Percentiles rank a stretch among this genome's conserved stretches.
These are phyloP conservation scores for Alternaria consortialis DNA, from an alignment of 2,329 filamentous ascomycete species.

Conservation along the genomic window DNA sequence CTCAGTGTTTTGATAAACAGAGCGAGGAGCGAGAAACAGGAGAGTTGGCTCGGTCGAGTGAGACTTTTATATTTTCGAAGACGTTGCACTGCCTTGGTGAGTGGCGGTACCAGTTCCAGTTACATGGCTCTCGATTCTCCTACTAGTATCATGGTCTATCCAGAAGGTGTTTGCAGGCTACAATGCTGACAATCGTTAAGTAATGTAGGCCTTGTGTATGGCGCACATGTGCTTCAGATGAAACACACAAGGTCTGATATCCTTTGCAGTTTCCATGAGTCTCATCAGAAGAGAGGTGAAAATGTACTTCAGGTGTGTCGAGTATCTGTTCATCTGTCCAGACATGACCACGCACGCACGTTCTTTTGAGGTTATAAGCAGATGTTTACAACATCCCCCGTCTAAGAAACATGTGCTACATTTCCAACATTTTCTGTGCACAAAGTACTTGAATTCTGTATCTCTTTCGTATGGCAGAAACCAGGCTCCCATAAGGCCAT, in stretches of 20 bases:
- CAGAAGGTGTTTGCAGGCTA: not conserved
- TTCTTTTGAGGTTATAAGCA: not conserved
- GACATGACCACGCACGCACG: not conserved
- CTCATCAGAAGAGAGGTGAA: not conserved
- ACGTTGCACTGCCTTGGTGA: not conserved
- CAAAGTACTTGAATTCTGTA: not conserved
- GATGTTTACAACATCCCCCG: not conserved
- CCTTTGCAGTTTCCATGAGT: not conserved
- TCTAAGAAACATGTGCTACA: not conserved
- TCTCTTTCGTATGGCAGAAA: not conserved
- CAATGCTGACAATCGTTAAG: not conserved
- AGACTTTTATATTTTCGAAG: not conserved
- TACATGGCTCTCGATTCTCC: not conserved
- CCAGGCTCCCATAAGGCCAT: not conserved
- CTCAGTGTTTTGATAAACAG: not conserved
- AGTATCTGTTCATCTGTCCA: not conserved
- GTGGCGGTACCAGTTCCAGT: not conserved
- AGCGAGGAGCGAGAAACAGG: not conserved
- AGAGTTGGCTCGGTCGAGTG: not conserved
- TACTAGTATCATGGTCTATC: not conserved
- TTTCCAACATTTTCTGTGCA: not conserved
- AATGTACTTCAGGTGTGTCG: not conserved
- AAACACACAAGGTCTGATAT: not conserved
- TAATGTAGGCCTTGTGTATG: not conserved
- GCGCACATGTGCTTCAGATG: not conserved